Conservation (phyloP, 345 rosid genomes). For the Hibiscus syriacus region DNA sequence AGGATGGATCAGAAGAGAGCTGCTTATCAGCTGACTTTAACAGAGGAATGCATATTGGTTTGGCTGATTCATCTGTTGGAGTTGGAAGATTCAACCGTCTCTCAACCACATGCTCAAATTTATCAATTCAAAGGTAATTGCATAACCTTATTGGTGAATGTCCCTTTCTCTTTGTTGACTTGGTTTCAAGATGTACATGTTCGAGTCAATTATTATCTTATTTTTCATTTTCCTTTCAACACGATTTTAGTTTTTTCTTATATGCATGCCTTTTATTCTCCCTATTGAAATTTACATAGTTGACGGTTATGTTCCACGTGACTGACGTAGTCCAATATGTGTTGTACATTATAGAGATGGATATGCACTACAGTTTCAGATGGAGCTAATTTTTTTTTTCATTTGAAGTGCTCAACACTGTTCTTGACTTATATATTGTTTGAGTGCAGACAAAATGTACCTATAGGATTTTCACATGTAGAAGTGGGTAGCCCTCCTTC, state of each 20-base stretch:
- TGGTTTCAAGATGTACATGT: not conserved
- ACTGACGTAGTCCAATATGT: not conserved
- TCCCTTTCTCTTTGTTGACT: not conserved
- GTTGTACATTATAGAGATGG: not conserved
- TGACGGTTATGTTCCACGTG: not conserved
- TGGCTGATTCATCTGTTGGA: constrained; percentile 43
- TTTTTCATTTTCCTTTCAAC: not conserved
- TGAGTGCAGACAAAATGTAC: constrained; percentile 53
- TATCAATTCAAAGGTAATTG: constrained; percentile 51
- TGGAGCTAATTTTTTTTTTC: not conserved
- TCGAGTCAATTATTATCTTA: not conserved
- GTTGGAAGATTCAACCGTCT: constrained; percentile 41
- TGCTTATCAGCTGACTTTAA: constrained; percentile 51
- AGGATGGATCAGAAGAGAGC: constrained; percentile 58
- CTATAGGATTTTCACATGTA: constrained; percentile 41
- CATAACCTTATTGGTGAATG: not conserved
- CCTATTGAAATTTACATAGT: not conserved
- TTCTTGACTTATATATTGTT: constrained; percentile 9
- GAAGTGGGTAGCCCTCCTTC: constrained; percentile 70
- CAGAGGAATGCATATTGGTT: constrained; percentile 62
- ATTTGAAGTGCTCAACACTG: not conserved
- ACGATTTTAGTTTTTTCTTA: not conserved
- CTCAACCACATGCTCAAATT: constrained; percentile 39
- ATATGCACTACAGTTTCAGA: not conserved
- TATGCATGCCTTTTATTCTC: not conserved